phyloP scores from a whole-genome alignment of 495 filamentous ascomycete genomes.

The Penicillium manginii region DNA sequence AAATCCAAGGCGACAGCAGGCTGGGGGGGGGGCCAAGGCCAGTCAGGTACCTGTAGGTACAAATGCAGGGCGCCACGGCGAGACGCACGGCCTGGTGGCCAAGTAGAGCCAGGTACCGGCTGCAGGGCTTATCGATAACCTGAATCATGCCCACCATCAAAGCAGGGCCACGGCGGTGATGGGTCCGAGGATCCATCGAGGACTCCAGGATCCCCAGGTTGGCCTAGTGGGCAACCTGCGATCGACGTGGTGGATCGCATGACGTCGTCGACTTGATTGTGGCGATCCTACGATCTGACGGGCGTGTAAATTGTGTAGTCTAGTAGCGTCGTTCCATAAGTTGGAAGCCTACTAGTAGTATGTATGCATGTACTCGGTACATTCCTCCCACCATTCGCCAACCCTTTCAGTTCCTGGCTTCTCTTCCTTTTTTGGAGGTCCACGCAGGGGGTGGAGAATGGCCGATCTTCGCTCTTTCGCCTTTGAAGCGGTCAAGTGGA shows the following conservation, averaged over 20 bases:
- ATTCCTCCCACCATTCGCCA: not conserved
- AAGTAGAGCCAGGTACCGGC: slow-evolving; percentile 34
- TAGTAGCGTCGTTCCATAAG: not conserved
- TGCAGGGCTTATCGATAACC: slow-evolving; percentile 36
- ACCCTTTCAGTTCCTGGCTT: not conserved
- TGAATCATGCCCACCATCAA: slow-evolving; percentile 17
- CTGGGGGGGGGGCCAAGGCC: not conserved
- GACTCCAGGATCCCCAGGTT: not conserved
- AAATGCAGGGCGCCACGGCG: slow-evolving; percentile 26
- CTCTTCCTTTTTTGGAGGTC: not conserved
- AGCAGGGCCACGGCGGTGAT: slow-evolving; percentile 11
- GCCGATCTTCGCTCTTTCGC: slow-evolving; percentile 15
- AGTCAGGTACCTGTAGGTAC: slow-evolving; percentile 35
- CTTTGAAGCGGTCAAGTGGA: slow-evolving; percentile 28
- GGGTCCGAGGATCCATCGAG: not conserved
- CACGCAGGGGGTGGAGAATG: not conserved
- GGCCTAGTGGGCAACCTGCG: slow-evolving; percentile 1
- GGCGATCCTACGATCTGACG: not conserved
- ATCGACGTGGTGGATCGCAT: slow-evolving; percentile 8
- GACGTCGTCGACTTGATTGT: slow-evolving; percentile 24
- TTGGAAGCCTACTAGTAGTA: too few relatives aligned
- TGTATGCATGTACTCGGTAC: not conserved
- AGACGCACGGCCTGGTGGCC: slow-evolving; percentile 11
- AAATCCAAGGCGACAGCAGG: not conserved
- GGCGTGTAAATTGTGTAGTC: not conserved